Conservation (phyloP, 2,329 filamentous ascomycete species). For the Alternaria longipes region DNA sequence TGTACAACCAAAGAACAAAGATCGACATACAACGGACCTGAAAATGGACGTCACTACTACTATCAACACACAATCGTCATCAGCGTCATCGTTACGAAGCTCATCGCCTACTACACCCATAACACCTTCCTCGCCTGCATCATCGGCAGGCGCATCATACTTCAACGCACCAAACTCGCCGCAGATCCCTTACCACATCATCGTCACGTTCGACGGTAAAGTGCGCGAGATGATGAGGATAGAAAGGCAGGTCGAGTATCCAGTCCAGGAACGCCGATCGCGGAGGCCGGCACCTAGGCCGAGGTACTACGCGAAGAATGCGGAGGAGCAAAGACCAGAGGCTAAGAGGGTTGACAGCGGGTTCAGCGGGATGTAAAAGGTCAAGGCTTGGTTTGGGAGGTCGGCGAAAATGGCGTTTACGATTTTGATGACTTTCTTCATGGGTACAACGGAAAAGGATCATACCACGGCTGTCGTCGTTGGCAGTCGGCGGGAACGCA, state of each 20-base stretch:
- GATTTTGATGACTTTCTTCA: constrained; percentile 9
- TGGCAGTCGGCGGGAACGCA: too few relatives aligned
- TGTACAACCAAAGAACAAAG: background rate
- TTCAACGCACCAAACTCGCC: constrained; percentile 21
- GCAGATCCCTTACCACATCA: constrained; percentile 37
- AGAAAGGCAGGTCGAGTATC: constrained; percentile 18
- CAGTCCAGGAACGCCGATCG: constrained; percentile 11
- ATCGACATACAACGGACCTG: constrained; percentile 3
- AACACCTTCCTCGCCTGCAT: constrained; percentile 16
- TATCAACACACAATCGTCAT: background rate
- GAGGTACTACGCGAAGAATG: constrained; percentile 22
- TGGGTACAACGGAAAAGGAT: background rate
- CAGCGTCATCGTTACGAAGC: constrained; percentile 5
- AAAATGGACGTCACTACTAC: constrained; percentile 11
- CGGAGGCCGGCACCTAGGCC: constrained; percentile 12
- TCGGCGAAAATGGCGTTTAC: constrained; percentile 4
- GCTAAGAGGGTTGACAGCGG: background rate
- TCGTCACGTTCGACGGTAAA: constrained; percentile 41
- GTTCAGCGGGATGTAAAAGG: background rate
- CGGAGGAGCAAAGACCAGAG: constrained; percentile 6
- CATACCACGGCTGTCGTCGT: background rate
- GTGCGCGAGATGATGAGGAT: constrained; percentile 38
- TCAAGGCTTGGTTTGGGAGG: background rate
- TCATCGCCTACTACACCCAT: constrained; percentile 8
- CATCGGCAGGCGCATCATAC: constrained; percentile 8